phyloP scores from a whole-genome alignment of 2,329 filamentous ascomycete genomes.

The Blastomyces gilchristii region DNA sequence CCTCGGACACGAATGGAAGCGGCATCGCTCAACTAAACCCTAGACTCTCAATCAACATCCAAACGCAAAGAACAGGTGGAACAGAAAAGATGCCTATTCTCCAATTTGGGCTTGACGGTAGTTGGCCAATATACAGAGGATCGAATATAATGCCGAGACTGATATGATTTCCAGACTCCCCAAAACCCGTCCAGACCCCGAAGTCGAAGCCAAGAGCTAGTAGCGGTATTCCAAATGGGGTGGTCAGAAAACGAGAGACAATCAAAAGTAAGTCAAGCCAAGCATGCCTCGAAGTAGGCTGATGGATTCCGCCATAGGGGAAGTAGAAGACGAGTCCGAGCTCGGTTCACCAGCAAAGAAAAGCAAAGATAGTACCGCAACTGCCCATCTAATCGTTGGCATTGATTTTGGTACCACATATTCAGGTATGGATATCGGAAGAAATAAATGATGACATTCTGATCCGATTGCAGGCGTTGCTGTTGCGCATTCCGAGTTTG shows the following conservation, averaged over 20 bases:
- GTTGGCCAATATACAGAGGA: background rate
- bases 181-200: background rate
- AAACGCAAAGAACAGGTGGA: too few relatives aligned
- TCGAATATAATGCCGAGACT: background rate
- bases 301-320: background rate
- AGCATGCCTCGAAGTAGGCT: background rate
- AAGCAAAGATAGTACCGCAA: background rate
- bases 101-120: background rate
- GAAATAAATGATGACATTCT: background rate
- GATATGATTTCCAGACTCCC: background rate
- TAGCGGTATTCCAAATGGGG: background rate
- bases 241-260: background rate
- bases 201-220: background rate
- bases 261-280: slow-evolving; percentile 3
- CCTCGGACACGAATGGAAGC: too few relatives aligned
- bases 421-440: slow-evolving; percentile 8
- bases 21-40: too few relatives aligned
- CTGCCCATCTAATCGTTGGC: slow-evolving; percentile 11
- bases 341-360: slow-evolving; percentile 6
- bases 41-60: too few relatives aligned
- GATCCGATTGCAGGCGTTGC: slow-evolving; percentile 9
- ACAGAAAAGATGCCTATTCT: background rate
- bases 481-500: slow-evolving; percentile 3
- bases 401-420: slow-evolving; percentile 19
- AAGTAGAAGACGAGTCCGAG: background rate